phyloP scores from a whole-genome alignment of 139 green algal genomes.

The Chlorella sp. region DNA sequence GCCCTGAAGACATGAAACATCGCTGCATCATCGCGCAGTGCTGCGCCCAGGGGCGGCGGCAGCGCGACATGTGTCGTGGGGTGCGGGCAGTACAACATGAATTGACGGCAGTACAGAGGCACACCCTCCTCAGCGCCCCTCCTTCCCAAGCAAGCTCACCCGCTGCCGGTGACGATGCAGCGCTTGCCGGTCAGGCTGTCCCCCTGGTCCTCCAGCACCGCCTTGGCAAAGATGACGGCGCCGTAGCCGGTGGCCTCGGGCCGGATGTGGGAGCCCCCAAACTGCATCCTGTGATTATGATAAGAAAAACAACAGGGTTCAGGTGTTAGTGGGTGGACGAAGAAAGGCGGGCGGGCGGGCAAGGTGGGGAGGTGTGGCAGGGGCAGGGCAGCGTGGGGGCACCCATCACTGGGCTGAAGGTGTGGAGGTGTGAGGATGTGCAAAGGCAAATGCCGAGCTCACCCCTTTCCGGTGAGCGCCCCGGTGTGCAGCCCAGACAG shows the following conservation, averaged over 20 bases:
- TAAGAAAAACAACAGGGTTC: constrained; percentile 63
- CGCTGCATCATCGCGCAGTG: constrained; percentile 64
- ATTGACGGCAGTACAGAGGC: background rate
- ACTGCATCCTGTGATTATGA: constrained; percentile 53
- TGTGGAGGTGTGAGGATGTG: too few relatives aligned
- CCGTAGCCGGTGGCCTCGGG: constrained; percentile 89
- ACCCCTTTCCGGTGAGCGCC: constrained; percentile 80
- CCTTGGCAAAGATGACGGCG: constrained; percentile 75
- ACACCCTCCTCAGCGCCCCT: background rate
- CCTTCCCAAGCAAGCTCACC: constrained; percentile 83
- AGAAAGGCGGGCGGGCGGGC: constrained; percentile 65
- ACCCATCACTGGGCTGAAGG: too few relatives aligned
- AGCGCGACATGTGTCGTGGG: constrained; percentile 58
- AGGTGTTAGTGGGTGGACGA: constrained; percentile 88
- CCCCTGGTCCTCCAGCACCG: constrained; percentile 62
- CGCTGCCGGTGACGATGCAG: constrained; percentile 48
- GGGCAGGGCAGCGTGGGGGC: too few relatives aligned
- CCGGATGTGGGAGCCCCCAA: constrained; percentile 79
- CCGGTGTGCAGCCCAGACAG: constrained; percentile 69
- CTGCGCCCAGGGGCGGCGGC: constrained; percentile 31
- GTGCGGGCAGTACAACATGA: constrained; percentile 78
- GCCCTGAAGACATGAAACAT: too few relatives aligned
- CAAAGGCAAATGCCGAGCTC: too few relatives aligned
- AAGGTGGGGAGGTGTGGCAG: background rate
- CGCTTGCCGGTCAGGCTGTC: constrained; percentile 39